Percentiles rank a stretch among this genome's conserved stretches.
Conservation (phyloP, 345 rosid genomes). For the Populus nigra region DNA sequence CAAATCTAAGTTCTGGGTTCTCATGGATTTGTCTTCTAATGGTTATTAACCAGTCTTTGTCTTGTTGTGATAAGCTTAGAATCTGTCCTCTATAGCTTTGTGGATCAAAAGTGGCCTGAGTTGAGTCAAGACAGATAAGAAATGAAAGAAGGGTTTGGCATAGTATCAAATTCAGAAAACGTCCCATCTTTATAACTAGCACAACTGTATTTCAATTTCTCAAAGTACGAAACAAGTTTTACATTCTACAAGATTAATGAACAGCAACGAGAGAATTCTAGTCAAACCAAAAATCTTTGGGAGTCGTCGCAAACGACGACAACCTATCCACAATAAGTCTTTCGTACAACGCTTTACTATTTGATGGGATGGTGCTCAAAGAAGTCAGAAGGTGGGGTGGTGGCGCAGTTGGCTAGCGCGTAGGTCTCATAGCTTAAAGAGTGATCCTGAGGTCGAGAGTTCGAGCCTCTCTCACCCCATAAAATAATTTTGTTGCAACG, state of each 20-base stretch:
- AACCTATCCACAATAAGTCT: background rate
- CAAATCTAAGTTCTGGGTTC: conserved; percentile 73
- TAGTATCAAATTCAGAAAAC: background rate
- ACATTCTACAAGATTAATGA: background rate
- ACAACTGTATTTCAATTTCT: background rate
- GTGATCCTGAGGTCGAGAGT: conserved; percentile 50
- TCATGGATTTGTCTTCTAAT: conserved; percentile 75
- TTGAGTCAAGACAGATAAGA: conserved; percentile 3
- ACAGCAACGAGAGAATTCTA: background rate
- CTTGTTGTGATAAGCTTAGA: conserved; percentile 41
- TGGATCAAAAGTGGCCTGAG: conserved; percentile 7
- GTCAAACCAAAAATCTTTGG: background rate
- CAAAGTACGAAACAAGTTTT: background rate
- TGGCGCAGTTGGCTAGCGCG: conserved; percentile 61
- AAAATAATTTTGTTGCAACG: background rate
- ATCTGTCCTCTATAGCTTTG: conserved; percentile 29
- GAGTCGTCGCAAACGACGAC: background rate
- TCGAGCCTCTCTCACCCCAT: conserved; percentile 49
- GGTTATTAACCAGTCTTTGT: conserved; percentile 60
- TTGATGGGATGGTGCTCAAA: rapidly evolving
- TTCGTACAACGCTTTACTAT: rapidly evolving
- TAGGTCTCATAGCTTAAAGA: conserved; percentile 40
- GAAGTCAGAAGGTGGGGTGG: conserved; percentile 15
- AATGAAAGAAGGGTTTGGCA: conserved; percentile 7
- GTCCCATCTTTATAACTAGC: background rate